Evolutionary conservation across 2,329 filamentous ascomycete species (phyloP).

Genomic region (Hymenoscyphus repandus): DNA sequence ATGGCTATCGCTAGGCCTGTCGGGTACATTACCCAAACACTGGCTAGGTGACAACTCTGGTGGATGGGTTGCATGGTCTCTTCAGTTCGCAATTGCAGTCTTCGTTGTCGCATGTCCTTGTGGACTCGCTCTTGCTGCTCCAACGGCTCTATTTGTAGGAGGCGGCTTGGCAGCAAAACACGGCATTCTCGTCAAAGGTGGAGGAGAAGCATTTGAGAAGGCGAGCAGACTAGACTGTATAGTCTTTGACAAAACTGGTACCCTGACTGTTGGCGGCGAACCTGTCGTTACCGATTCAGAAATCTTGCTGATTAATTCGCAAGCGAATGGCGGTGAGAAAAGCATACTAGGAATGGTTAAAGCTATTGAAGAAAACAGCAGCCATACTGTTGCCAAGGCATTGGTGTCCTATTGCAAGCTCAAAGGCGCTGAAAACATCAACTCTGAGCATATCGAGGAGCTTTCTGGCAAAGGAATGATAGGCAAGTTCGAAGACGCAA

Average conservation of each 20-base stretch:
- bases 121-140: constrained; percentile 53
- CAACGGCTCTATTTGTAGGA: constrained; percentile 54
- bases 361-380: constrained; percentile 64
- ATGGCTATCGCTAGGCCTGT: constrained; percentile 62
- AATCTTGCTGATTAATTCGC: constrained; percentile 18
- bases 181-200: constrained; percentile 53
- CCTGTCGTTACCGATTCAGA: constrained; percentile 52
- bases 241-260: constrained; percentile 58
- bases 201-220: constrained; percentile 55
- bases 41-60: constrained; percentile 51
- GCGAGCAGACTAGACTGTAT: constrained; percentile 49
- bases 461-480: constrained; percentile 67
- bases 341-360: constrained; percentile 50
- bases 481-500: constrained; percentile 42
- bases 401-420: constrained; percentile 56
- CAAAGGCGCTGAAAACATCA: constrained; percentile 25
- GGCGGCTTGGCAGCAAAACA: constrained; percentile 51
- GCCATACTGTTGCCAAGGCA: constrained; percentile 69
- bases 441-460: constrained; percentile 51
- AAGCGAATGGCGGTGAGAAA: constrained; percentile 8
- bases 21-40: constrained; percentile 49
- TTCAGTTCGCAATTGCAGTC: constrained; percentile 67
- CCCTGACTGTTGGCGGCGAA: constrained; percentile 57
- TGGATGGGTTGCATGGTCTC: constrained; percentile 67
- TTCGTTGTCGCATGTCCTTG: constrained; percentile 59